Evolutionary conservation across 2,329 filamentous ascomycete species (phyloP).

Genomic region (Aspergillus chevalieri): DNA sequence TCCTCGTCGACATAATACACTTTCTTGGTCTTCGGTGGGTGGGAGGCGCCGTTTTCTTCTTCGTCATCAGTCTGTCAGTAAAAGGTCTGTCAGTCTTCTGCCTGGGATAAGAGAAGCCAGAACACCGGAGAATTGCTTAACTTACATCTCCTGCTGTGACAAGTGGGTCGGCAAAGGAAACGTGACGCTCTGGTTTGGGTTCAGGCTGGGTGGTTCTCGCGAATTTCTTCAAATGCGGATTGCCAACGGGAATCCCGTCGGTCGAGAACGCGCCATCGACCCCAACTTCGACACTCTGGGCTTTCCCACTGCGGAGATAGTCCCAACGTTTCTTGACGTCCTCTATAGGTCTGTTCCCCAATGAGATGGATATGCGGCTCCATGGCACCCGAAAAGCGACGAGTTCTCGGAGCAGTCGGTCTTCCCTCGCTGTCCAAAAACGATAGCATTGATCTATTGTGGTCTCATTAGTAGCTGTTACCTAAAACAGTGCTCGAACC

Average conservation of each 20-base stretch:
- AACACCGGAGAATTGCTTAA: background rate
- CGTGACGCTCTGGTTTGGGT: constrained; percentile 6
- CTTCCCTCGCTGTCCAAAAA: constrained; percentile 17
- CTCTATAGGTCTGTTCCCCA: constrained; percentile 16
- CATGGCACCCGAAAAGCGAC: constrained; percentile 15
- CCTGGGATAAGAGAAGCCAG: background rate
- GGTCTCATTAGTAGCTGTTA: background rate
- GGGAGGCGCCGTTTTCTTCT: background rate
- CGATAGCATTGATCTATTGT: background rate
- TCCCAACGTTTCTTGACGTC: constrained; percentile 20
- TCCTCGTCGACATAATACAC: constrained; percentile 21
- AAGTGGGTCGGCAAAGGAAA: constrained; percentile 13
- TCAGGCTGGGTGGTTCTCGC: background rate
- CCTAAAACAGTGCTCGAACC: constrained; percentile 35
- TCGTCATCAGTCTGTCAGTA: background rate
- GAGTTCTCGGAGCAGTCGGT: constrained; percentile 14
- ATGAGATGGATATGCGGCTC: constrained; percentile 16
- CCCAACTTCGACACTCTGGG: background rate
- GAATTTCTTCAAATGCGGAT: background rate
- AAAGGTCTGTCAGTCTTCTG: background rate
- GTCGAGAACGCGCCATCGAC: background rate
- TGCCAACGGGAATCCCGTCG: background rate
- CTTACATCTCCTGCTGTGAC: constrained; percentile 11
- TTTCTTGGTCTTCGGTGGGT: constrained; percentile 3
- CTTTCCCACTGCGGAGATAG: constrained; percentile 1